phyloP scores from a whole-genome alignment of 345 rosid species.

The Citrus mangshanensis region DNA sequence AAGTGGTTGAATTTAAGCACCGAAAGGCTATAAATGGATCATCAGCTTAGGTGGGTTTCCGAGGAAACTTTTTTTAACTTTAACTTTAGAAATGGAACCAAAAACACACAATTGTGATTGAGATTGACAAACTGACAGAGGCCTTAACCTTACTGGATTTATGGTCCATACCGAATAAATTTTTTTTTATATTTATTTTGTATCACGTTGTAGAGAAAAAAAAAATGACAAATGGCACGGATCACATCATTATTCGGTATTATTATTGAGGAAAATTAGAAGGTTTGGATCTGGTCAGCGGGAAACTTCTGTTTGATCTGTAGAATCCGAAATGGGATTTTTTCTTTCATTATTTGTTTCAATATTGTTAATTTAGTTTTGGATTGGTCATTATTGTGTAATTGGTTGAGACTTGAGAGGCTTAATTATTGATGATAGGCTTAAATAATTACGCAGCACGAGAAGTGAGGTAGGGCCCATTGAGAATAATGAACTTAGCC shows the following conservation, averaged over 20 bases:
- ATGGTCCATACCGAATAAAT: neutral
- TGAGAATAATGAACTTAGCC: slow-evolving; percentile 12
- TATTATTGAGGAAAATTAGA: neutral
- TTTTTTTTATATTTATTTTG: neutral
- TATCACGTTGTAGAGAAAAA: too few relatives aligned
- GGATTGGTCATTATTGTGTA: neutral
- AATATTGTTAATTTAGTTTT: neutral
- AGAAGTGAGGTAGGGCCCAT: slow-evolving; percentile 23
- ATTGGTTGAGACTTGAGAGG: slow-evolving; percentile 11
- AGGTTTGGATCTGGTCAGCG: slow-evolving; percentile 3
- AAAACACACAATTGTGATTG: neutral
- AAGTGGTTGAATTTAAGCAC: slow-evolving; percentile 52
- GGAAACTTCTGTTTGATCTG: neutral
- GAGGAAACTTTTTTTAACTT: slow-evolving; percentile 18
- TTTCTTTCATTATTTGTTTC: neutral
- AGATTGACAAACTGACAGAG: neutral
- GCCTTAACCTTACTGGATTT: neutral
- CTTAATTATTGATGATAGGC: slow-evolving; percentile 21
- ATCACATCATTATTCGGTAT: neutral
- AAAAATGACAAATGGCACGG: neutral
- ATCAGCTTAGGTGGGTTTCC: slow-evolving; percentile 36
- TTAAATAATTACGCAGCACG: neutral
- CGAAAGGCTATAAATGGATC: slow-evolving; percentile 50
- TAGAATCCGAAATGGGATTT: neutral
- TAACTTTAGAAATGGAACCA: slow-evolving; percentile 14